These are phyloP conservation scores for Urtica urens DNA, from an alignment of 306 rosid genomes.

Conservation along the genomic window DNA sequence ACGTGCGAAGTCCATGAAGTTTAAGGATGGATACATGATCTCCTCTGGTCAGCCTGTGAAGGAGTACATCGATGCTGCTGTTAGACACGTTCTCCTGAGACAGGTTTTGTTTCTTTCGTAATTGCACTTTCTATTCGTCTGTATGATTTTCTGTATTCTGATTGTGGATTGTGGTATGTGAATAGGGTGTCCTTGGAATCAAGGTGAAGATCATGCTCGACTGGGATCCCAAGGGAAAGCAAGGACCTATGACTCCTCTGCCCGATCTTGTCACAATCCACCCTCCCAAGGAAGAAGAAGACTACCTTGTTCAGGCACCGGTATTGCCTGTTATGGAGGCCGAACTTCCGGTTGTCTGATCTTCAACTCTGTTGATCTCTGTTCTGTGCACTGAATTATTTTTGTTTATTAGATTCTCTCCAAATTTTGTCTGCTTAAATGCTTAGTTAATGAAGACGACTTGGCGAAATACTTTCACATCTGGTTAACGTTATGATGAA, in stretches of 20 bases:
- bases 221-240: conserved; percentile 94
- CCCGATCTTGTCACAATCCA: conserved; percentile 78
- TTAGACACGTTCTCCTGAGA: conserved; percentile 88
- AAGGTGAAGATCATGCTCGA: conserved; percentile 92
- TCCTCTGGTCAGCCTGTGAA: conserved; percentile 92
- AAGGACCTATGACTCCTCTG: conserved; percentile 78
- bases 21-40: conserved; percentile 92
- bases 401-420: background rate
- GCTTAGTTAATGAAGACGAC: background rate
- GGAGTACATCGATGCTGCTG: conserved; percentile 83
- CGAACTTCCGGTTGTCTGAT: conserved; percentile 30
- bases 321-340: conserved; percentile 37
- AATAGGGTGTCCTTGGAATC: conserved; percentile 85
- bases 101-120: conserved; percentile 37
- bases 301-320: conserved; percentile 21
- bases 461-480: background rate
- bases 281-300: conserved; percentile 74
- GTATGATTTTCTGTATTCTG: background rate
- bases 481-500: background rate
- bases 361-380: conserved; percentile 8
- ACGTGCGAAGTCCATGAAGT: conserved; percentile 88
- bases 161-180: background rate
- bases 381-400: background rate
- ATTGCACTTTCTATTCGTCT: background rate
- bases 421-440: conserved; percentile 1